Base-by-base conservation (phyloP, 176 grass and related monocot genomes). In the Rhynchospora breviuscula region DNA sequence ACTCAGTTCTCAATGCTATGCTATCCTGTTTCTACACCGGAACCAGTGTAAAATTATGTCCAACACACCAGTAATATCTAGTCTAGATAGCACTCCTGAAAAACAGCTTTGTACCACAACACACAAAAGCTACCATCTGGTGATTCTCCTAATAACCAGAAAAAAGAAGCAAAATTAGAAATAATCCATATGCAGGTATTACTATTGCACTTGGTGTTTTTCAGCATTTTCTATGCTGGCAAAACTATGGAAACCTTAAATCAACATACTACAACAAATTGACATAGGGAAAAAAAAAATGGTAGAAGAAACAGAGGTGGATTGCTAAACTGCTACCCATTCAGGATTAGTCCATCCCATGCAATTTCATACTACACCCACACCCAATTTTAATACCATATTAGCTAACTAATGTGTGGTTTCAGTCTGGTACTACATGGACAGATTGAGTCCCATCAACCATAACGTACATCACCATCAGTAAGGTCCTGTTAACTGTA, bases 1-100 rank as follows among this genome's bases (percentile, higher is more conserved):
- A 51, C 49, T 78, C 73, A 33, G 51, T 78, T 57, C 71, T 75
- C 73, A 33, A 78, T 76, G 5, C 49, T 31, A 77, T 29, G 22
- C 73, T 78, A 78, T 77, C 73, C 51, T 18, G 49, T 78, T 78
- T 14, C 23, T 53, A 54, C 51, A 78, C 73, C 51, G 31, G 73
- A 56, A 78, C 73, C 25, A 10, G 40, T 70, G 40, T 48, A 18
- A 10, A 33, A 78, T 57, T 70, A 29, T 78, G 23, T 78, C 73
- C 73, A 78, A 31, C 21, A 78, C 45, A 78, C 49, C 29, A 78
- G 25, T 29, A 18, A 31, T 77, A 33, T 40, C 35, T 40, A 40
- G 21, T 57, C 23, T 54, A 54, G 47, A 75, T 49, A 75, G 46
- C 70, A 33, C 49, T 78, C 51, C 14, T 13, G 71, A 54, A 78